phyloP scores from a whole-genome alignment of 352 stramenopile genomes.

The Globisporangium camurandrum region DNA sequence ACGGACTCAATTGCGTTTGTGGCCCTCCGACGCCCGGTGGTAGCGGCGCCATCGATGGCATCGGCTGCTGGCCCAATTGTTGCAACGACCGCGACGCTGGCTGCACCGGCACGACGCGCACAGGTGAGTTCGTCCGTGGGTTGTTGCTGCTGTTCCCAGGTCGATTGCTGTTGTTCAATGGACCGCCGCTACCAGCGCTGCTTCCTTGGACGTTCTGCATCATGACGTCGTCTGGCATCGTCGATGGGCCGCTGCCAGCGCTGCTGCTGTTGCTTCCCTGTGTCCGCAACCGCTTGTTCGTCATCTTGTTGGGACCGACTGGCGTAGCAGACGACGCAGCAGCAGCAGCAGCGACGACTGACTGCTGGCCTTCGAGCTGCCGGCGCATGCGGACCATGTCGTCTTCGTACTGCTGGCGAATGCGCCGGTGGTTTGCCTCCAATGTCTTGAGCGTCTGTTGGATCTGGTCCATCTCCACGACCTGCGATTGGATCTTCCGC shows the following conservation, averaged over 20 bases:
- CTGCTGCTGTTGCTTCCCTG: no score
- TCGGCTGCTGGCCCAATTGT: conserved; percentile 45
- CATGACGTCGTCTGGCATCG: conserved; percentile 47
- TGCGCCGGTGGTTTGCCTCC: conserved; percentile 72
- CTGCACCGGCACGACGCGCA: conserved; percentile 62
- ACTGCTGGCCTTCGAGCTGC: conserved; percentile 59
- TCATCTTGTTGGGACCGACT: conserved; percentile 33
- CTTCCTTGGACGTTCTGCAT: conserved; percentile 60
- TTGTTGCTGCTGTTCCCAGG: no score
- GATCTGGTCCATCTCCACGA: conserved; percentile 86
- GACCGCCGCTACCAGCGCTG: no score
- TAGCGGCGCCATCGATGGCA: conserved; percentile 28
- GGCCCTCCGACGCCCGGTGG: no score
- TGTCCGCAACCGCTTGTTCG: conserved; percentile 44
- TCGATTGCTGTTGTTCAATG: conserved; percentile 27
- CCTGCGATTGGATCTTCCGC: conserved; percentile 82
- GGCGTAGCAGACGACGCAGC: no score
- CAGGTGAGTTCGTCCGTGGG: conserved; percentile 43
- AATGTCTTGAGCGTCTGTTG: conserved; percentile 82
- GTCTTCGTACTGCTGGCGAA: conserved; percentile 83
- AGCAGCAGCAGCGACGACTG: conserved; percentile 1
- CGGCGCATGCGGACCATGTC: conserved; percentile 78
- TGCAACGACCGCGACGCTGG: conserved; percentile 63
- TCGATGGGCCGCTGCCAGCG: conserved; percentile 15
- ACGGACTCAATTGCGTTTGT: conserved; percentile 54